phyloP scores from a whole-genome alignment of 1,139 yeast genomes.

The Saccharomyces hybrid region DNA sequence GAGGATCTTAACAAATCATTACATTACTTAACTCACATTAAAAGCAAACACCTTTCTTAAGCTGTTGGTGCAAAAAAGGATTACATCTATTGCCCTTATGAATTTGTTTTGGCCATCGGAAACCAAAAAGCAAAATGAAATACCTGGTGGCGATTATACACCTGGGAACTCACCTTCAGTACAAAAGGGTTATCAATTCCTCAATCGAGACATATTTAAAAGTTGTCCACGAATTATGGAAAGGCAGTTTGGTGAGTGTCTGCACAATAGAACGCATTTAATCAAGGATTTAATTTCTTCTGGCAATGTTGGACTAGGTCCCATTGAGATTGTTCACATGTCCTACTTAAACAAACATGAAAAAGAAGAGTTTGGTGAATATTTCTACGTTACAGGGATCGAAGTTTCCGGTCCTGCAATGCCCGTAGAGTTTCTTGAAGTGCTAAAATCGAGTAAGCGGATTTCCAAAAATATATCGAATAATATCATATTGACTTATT shows the following conservation, averaged over 20 bases:
- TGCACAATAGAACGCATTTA: conserved; percentile 20
- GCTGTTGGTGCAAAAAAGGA: not conserved
- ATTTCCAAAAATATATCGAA: conserved; percentile 9
- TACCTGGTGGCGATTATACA: not conserved
- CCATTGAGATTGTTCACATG: conserved; percentile 82
- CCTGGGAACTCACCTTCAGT: conserved; percentile 1
- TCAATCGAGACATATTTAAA: conserved; percentile 8
- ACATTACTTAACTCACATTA: not conserved
- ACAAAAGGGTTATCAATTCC: not conserved
- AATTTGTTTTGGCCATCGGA: not conserved
- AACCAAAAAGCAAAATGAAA: conserved; percentile 1
- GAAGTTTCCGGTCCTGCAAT: conserved; percentile 54
- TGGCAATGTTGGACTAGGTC: conserved; percentile 48
- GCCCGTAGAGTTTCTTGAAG: conserved; percentile 68
- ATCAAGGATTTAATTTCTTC: conserved; percentile 13
- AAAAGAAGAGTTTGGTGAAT: conserved; percentile 38
- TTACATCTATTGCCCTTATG: not conserved
- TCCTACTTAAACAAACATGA: conserved; percentile 36
- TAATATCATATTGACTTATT: conserved; percentile 47
- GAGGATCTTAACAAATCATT: not conserved
- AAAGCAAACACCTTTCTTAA: not conserved
- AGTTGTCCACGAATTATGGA: conserved; percentile 27
- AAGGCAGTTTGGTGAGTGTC: conserved; percentile 24
- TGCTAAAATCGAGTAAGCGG: conserved; percentile 46
- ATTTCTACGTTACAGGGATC: conserved; percentile 47